These are phyloP conservation scores for Citrus trifoliata DNA, from an alignment of 345 rosid species.

Conservation along the genomic window DNA sequence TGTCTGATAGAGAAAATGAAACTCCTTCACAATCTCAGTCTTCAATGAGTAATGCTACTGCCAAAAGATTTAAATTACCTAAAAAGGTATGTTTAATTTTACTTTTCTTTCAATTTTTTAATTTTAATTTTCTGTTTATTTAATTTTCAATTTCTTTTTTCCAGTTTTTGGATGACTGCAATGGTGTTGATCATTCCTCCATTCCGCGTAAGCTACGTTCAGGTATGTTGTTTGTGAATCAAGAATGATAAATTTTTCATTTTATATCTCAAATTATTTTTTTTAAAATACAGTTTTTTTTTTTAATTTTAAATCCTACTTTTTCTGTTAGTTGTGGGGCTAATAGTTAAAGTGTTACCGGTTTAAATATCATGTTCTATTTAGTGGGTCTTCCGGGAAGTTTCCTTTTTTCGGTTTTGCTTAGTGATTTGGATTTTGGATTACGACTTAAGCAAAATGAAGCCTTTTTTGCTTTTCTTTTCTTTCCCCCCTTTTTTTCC, in stretches of 20 bases:
- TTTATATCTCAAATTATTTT: background rate
- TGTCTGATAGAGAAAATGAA: conserved; percentile 30
- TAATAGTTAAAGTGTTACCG: background rate
- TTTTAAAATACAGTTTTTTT: background rate
- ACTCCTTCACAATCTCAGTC: conserved; percentile 19
- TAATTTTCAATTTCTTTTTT: background rate
- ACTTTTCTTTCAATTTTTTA: background rate
- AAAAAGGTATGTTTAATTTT: conserved; percentile 38
- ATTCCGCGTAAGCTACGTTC: conserved; percentile 96
- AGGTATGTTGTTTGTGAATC: conserved; percentile 50
- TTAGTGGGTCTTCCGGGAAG: conserved; percentile 46
- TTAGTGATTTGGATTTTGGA: conserved; percentile 36
- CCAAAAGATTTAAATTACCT: conserved; percentile 49
- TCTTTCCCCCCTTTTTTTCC: conserved; percentile 49
- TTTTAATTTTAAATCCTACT: background rate
- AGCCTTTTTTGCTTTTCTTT: conserved; percentile 37
- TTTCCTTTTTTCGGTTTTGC: conserved; percentile 36
- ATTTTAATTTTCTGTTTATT: background rate
- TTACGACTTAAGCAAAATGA: conserved; percentile 46
- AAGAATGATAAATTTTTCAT: background rate
- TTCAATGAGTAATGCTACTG: conserved; percentile 19
- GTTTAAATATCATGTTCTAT: conserved; percentile 12
- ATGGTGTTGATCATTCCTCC: conserved; percentile 67
- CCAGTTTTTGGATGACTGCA: conserved; percentile 48
- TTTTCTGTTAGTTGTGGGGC: conserved; percentile 4